Conservation (phyloP, 2,329 filamentous ascomycete genomes). For the Stylonectria norvegica region DNA sequence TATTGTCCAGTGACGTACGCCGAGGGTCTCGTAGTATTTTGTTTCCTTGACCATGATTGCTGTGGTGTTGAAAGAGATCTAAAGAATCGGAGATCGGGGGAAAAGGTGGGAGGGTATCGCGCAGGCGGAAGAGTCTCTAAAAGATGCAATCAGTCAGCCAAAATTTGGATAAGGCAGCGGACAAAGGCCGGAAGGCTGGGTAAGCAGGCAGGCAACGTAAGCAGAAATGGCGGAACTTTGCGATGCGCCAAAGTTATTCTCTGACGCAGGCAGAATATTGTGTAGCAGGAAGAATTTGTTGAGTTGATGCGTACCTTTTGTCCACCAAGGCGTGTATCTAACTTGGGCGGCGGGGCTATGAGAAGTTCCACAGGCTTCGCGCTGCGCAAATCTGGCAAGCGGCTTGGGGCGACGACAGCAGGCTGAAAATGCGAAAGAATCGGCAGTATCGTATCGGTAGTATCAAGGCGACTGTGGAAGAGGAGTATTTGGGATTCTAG, state of each 20-base stretch:
- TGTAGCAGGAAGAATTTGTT: too few relatives aligned
- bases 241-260: too few relatives aligned
- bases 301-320: conserved; percentile 24
- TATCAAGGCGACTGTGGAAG: too few relatives aligned
- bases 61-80: conserved; percentile 7
- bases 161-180: conserved; percentile 1
- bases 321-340: conserved; percentile 24
- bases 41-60: conserved; percentile 73
- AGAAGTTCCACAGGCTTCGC: conserved; percentile 20
- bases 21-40: conserved; percentile 74
- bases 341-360: conserved; percentile 26
- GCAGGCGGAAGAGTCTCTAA: conserved; percentile 13
- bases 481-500: background rate
- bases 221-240: conserved; percentile 3
- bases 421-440: conserved; percentile 2
- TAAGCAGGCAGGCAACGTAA: conserved; percentile 1
- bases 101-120: conserved; percentile 8
- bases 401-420: background rate
- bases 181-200: background rate
- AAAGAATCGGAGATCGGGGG: conserved; percentile 7
- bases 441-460: background rate
- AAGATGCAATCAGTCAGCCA: conserved; percentile 20
- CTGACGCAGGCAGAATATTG: too few relatives aligned
- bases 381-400: conserved; percentile 13
- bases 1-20: conserved; percentile 56